Evolutionary conservation across 305 asterid genomes (phyloP).

Genomic region (Fraxinus albicans): DNA sequence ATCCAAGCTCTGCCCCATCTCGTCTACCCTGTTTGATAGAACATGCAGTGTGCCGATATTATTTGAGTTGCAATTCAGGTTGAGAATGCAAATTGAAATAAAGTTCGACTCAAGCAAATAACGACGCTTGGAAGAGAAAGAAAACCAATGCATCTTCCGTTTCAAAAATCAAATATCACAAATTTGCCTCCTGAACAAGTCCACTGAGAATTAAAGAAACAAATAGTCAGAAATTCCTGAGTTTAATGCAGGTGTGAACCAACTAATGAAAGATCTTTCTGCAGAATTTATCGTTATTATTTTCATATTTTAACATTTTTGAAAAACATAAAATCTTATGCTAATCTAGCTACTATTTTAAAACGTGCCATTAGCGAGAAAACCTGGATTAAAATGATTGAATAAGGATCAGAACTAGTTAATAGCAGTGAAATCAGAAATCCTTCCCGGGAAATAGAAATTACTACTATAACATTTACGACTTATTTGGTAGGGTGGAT

Average conservation of each 20-base stretch:
- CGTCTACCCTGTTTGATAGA: slow-evolving; percentile 36
- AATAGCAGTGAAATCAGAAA: too few relatives aligned
- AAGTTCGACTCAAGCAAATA: neutral
- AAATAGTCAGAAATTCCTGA: neutral
- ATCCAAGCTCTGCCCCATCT: slow-evolving; percentile 39
- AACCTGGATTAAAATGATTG: neutral
- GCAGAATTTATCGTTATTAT: neutral
- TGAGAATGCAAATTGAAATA: neutral
- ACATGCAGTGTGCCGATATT: slow-evolving; percentile 3
- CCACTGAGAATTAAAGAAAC: neutral
- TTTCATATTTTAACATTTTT: neutral
- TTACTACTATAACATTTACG: too few relatives aligned
- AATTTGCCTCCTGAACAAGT: neutral
- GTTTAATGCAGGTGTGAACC: neutral
- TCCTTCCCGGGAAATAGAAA: too few relatives aligned
- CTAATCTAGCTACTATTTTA: neutral
- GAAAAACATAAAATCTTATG: neutral
- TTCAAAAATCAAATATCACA: neutral
- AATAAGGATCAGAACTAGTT: neutral
- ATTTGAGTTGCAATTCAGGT: neutral
- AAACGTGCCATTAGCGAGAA: neutral
- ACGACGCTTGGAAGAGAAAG: neutral
- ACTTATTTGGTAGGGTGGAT: too few relatives aligned
- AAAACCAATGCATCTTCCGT: neutral
- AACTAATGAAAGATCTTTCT: neutral